Base-by-base conservation (phyloP, 2,329 filamentous ascomycete genomes). In the Aspergillus luchuensis region DNA sequence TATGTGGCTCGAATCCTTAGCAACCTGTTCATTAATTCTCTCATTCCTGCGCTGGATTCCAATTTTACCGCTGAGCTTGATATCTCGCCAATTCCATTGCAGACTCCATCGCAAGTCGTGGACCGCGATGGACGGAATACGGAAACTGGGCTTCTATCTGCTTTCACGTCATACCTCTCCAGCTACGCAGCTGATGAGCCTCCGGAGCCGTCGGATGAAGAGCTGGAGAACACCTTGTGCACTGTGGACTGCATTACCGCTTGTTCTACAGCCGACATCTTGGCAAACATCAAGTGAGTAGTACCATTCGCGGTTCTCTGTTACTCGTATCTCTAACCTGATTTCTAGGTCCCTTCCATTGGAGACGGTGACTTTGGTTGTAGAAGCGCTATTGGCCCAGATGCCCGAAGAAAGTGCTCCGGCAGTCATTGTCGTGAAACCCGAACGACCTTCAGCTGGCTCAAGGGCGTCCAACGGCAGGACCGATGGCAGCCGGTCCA, bases 151-250 rank as follows among this genome's bases (percentile, higher is more conserved):
- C 85, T 99, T 53, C 92, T 99, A 74, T 97, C 93, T 4, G 92
- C 94, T 1, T 91, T 99, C 70, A 96, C 94, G 0, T 96, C 91
- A 5, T 99, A 98, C 71, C 92, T 99, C 33, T 96, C 93, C n/a
- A 98, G 94, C 75, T 98, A 99, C 74, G 95, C 96, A 45, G 96
- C 95, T 10, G 95, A 98, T 75, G 95, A 99, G 72, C 95, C 95
- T 11, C 95, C 95, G 0, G 95, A 99, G 78, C 95, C 95, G 2
- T 98, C 95, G 1, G 92, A 98, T 66, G 94, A 98, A 73, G 95
- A 99, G 74, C 84, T 99, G 30, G 95, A 99, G 71, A 97, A 95
- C 72, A 98, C 95, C 0, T 81, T 99, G 8, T 95, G 91, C 73
- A 94, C 95, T 0, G 91, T 97, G 2, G 95, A 98, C 74, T 99